phyloP scores from a whole-genome alignment of 2,329 filamentous ascomycete species.

The Pseudodiploospora longispora region DNA sequence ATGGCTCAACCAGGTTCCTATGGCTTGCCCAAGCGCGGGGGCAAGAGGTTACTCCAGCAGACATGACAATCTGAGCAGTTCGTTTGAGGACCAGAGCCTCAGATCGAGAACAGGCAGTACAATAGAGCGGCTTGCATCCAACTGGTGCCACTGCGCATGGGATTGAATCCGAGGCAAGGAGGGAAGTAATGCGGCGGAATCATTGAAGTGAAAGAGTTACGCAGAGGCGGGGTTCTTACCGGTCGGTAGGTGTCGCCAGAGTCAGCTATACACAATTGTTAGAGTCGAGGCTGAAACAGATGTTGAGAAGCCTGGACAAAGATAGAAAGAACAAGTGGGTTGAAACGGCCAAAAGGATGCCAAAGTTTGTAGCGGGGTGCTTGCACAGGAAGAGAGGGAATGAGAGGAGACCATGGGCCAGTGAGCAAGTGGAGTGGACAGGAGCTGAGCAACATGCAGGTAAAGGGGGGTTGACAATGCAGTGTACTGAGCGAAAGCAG shows the following conservation, averaged over 20 bases:
- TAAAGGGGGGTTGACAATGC: conserved; percentile 32
- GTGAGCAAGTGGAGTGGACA: conserved; percentile 34
- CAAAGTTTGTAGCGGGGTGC: not conserved
- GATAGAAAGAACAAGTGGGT: conserved; percentile 17
- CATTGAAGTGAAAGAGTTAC: not conserved
- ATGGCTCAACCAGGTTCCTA: no score
- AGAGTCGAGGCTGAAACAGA: conserved; percentile 26
- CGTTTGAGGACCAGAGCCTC: no score
- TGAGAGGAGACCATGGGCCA: conserved; percentile 16
- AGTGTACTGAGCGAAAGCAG: conserved; percentile 22
- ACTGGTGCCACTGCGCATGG: no score
- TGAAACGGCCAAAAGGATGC: conserved; percentile 21
- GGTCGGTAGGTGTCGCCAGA: conserved; percentile 54
- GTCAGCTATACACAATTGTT: conserved; percentile 44
- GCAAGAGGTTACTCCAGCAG: no score
- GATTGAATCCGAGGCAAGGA: no score
- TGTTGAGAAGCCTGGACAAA: conserved; percentile 14
- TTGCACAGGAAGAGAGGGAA: conserved; percentile 25
- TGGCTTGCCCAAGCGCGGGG: no score
- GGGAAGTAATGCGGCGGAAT: not conserved
- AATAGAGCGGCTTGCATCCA: no score
- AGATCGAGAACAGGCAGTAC: no score
- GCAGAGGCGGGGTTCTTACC: conserved; percentile 30
- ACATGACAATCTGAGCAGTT: no score
- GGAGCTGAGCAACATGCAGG: conserved; percentile 37